Evolutionary conservation across 2,329 filamentous ascomycete species (phyloP), one percentile per base, ranked within the genome.

Genomic region (Fusarium albosuccineum): DNA sequence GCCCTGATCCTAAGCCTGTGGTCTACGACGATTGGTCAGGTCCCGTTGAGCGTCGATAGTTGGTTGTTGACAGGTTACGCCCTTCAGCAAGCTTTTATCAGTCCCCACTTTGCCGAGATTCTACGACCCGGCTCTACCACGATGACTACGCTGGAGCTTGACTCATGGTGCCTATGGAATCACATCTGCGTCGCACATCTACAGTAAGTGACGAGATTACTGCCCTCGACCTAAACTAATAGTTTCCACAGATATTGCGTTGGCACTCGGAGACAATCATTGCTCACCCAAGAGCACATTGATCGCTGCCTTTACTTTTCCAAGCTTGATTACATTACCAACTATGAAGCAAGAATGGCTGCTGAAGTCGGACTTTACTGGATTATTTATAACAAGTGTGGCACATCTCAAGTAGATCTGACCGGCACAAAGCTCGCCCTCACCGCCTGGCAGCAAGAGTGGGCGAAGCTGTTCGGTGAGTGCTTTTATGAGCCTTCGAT

Each of bases 351-450:
- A 0, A 42, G 74, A 8, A 76, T 76, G 74, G 71, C 50, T 4
- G 74, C 74, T 1, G 74, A 76, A 16, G 67, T 76, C 11, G 39
- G 67, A 5, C 60, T 76, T 0, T 75, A 75, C 41, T 76, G 74
- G 74, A 67, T 73, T 0, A 74, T 74, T 1, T 72, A 75, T 29
- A 57, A 66, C 5, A 57, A 73, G 6, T 73, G 68, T 39, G 55
- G 57, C 2, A 26, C 22, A 10, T 36, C 46, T 13, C 52, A 60
- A 7, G 29, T 56, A 6, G 55, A 72, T 14, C 36, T 71, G 1
- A 29, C 26, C 1, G 62, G 63, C 6, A 62, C 62, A 0, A 68
- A 66, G 11, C 14, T 57, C 9, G 46, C 63, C 0, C 61, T 76
- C 0, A 53, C 67, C 41, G 9, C 17, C 4, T 76, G 73, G 73